These are phyloP conservation scores for Colletotrichum simmondsii DNA, from an alignment of 2,329 filamentous ascomycete genomes.

Conservation along the genomic window DNA sequence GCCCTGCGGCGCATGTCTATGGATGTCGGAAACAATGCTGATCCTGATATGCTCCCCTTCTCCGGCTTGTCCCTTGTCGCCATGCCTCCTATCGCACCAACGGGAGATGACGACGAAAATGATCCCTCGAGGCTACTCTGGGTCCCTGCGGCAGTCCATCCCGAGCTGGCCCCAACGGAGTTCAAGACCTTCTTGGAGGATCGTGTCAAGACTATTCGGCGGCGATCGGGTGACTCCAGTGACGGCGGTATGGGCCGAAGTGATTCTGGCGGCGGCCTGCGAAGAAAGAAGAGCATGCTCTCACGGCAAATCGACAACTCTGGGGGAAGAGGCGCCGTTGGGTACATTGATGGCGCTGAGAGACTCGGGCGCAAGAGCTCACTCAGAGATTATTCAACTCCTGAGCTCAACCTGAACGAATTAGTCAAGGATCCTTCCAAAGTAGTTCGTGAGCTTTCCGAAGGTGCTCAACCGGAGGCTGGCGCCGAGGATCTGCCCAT, in stretches of 20 bases:
- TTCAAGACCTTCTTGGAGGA: slow-evolving; percentile 98
- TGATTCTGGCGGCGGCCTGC: slow-evolving; percentile 69
- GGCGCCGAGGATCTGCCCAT: slow-evolving; percentile 83
- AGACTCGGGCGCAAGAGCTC: slow-evolving; percentile 80
- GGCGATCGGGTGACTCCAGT: slow-evolving; percentile 79
- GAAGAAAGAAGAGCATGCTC: slow-evolving; percentile 94
- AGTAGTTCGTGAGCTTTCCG: slow-evolving; percentile 74
- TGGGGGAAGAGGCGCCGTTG: slow-evolving; percentile 64
- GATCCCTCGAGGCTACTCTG: slow-evolving; percentile 91
- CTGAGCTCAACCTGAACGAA: slow-evolving; percentile 79
- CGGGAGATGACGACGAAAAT: slow-evolving; percentile 81
- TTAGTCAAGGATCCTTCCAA: slow-evolving; percentile 83
- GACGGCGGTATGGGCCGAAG: slow-evolving; percentile 62
- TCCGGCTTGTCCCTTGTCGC: slow-evolving; percentile 72
- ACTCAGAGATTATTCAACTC: slow-evolving; percentile 60
- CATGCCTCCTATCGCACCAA: slow-evolving; percentile 78
- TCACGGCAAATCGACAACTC: slow-evolving; percentile 89
- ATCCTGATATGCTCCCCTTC: slow-evolving; percentile 82
- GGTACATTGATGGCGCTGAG: slow-evolving; percentile 87
- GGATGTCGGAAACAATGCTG: slow-evolving; percentile 81
- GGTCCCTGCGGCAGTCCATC: slow-evolving; percentile 94
- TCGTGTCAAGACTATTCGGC: slow-evolving; percentile 87
- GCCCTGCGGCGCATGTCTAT: slow-evolving; percentile 93
- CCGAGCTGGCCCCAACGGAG: slow-evolving; percentile 92
- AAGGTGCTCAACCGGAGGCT: slow-evolving; percentile 62